These are phyloP conservation scores for Myxozyma neglecta DNA, from an alignment of 805 yeast genomes.

Conservation along the genomic window DNA sequence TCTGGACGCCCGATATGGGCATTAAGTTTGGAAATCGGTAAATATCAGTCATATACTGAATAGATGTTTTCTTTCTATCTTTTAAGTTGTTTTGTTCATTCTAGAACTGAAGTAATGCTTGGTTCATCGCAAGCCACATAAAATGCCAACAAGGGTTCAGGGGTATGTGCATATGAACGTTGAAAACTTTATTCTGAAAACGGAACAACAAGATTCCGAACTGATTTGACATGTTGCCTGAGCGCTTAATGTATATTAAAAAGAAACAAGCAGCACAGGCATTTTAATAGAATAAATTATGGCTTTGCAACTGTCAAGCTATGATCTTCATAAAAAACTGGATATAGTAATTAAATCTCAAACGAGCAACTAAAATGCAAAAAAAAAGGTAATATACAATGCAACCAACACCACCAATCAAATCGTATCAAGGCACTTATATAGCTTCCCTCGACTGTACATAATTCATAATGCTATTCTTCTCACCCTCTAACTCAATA, in stretches of 20 bases:
- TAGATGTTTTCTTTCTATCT: not conserved
- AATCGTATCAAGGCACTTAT: not conserved
- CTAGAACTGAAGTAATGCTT: not conserved
- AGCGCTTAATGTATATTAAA: too few species aligned
- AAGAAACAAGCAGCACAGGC: too few species aligned
- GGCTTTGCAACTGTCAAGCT: too few species aligned
- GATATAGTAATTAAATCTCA: too few species aligned
- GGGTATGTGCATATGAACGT: too few species aligned
- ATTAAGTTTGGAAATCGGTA: slow-evolving; percentile 27
- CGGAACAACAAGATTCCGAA: too few species aligned
- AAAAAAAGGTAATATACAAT: not conserved
- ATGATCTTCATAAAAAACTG: too few species aligned
- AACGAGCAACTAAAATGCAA: not conserved
- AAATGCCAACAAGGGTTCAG: not conserved
- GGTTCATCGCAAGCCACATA: too few species aligned
- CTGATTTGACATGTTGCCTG: too few species aligned
- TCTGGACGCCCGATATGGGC: slow-evolving; percentile 28
- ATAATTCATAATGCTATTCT: not conserved
- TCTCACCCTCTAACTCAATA: not conserved
- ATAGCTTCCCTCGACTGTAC: not conserved
- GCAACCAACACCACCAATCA: not conserved
- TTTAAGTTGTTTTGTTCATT: not conserved
- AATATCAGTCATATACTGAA: not conserved
- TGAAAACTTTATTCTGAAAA: too few species aligned
- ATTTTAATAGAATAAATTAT: too few species aligned